phyloP scores from a whole-genome alignment of 768 basidiomycete genomes.

The Trametes coccinea region DNA sequence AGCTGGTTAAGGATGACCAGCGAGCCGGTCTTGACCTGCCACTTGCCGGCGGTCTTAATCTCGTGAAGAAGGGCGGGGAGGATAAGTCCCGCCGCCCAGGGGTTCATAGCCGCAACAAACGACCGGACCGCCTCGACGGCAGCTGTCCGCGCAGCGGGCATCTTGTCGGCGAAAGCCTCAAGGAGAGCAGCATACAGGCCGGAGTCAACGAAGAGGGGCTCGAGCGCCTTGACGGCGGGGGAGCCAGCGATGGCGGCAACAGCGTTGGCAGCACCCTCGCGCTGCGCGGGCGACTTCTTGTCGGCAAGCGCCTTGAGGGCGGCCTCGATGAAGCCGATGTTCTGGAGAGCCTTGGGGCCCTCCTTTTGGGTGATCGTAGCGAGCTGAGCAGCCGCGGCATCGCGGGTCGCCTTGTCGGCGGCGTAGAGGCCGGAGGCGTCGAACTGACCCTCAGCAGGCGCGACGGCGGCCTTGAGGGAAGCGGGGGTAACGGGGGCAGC shows the following conservation, averaged over 20 bases:
- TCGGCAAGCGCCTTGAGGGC: conserved; percentile 83
- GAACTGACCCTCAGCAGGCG: conserved; percentile 59
- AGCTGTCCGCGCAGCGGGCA: conserved; percentile 80
- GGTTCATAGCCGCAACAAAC: conserved; percentile 78
- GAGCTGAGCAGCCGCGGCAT: conserved; percentile 66
- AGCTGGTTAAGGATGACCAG: conserved; percentile 84
- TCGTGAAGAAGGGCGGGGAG: conserved; percentile 89
- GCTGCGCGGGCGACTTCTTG: conserved; percentile 92
- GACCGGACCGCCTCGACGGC: conserved; percentile 81
- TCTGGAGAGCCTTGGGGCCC: conserved; percentile 74
- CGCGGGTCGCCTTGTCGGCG: conserved; percentile 82
- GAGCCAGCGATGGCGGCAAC: conserved; percentile 61
- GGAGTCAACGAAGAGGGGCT: conserved; percentile 85
- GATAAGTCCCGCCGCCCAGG: conserved; percentile 82
- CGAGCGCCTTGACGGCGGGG: conserved; percentile 78
- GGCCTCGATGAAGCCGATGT: conserved; percentile 70
- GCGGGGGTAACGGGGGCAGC: conserved; percentile 61
- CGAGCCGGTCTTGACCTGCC: conserved; percentile 93
- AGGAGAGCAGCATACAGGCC: conserved; percentile 85
- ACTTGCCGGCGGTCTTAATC: conserved; percentile 95
- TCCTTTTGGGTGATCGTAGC: conserved; percentile 80
- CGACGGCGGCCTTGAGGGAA: conserved; percentile 65
- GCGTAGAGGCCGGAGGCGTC: conserved; percentile 79
- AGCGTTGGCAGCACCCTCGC: conserved; percentile 83
- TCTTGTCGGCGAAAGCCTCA: conserved; percentile 94